Conservation (phyloP, 306 rosid species). For the Oemleria cerasiformis region DNA sequence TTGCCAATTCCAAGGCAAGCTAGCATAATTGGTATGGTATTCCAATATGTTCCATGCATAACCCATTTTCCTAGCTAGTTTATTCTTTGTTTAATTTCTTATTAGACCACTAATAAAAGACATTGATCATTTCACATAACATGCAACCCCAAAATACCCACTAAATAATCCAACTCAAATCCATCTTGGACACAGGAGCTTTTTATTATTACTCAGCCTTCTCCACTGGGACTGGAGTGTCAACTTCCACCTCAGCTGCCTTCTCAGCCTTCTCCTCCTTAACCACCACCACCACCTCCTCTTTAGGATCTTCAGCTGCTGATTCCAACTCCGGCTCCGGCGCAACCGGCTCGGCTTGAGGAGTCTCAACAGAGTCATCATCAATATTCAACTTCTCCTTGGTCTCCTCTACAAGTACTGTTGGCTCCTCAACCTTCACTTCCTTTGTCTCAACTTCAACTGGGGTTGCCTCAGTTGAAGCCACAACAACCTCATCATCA, state of each 20-base stretch:
- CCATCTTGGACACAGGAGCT: background rate
- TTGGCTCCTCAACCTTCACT: conserved; percentile 1
- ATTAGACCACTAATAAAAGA: conserved; percentile 22
- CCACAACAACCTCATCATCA: conserved; percentile 2
- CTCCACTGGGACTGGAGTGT: conserved; percentile 20
- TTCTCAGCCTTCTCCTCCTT: conserved; percentile 31
- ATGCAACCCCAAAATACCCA: conserved; percentile 11
- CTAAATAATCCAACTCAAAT: background rate
- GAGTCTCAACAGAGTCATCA: conserved; percentile 19
- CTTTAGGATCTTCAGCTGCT: conserved; percentile 26
- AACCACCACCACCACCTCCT: conserved; percentile 25
- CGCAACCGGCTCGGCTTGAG: conserved; percentile 5
- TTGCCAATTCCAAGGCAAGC: conserved; percentile 5
- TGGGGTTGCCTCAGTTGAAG: conserved; percentile 12
- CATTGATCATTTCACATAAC: conserved; percentile 20
- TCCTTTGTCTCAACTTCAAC: conserved; percentile 39
- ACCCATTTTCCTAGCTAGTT: conserved; percentile 13
- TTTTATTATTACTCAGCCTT: conserved; percentile 27
- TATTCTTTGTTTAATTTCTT: conserved; percentile 18
- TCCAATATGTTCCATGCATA: conserved; percentile 11
- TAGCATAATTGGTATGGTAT: background rate
- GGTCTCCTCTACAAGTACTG: conserved; percentile 30
- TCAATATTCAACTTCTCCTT: conserved; percentile 24
- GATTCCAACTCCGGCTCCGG: conserved; percentile 17
- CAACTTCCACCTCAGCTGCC: conserved; percentile 33